Evolutionary conservation across 176 grass and related monocot genomes (phyloP).

Genomic region (Triticum dicoccoides): DNA sequence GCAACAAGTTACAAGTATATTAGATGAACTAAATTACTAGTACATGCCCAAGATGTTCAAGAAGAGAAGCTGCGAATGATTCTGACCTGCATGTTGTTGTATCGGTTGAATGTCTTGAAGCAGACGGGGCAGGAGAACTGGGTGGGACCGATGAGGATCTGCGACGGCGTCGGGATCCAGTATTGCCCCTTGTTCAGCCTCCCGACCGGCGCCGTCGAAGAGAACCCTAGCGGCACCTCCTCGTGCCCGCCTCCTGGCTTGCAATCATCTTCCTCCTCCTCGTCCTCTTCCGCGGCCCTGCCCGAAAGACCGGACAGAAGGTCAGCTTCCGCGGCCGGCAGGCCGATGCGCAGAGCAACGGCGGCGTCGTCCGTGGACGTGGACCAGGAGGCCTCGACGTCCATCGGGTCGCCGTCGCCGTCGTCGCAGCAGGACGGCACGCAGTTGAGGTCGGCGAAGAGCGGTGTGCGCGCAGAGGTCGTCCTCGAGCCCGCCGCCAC

Average conservation of each 20-base stretch:
- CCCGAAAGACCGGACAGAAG: conserved; percentile 59
- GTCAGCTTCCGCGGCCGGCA: conserved; percentile 58
- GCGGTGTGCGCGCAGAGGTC: conserved; percentile 15
- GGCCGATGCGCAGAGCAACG: conserved; percentile 77
- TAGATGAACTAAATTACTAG: neutral
- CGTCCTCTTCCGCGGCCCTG: conserved; percentile 13
- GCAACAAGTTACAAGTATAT: neutral
- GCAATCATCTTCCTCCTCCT: conserved; percentile 59
- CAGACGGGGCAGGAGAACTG: conserved; percentile 99
- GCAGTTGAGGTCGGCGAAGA: conserved; percentile 56
- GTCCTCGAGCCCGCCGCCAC: neutral
- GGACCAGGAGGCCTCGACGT: conserved; percentile 47
- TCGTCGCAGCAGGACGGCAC: conserved; percentile 44
- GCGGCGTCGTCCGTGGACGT: conserved; percentile 47
- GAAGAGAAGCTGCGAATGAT: neutral
- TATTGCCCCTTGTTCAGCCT: conserved; percentile 98
- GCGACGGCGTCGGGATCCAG: conserved; percentile 96
- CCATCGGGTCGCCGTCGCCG: conserved; percentile 47
- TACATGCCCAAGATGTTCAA: neutral
- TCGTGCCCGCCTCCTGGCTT: conserved; percentile 41
- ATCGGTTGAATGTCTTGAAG: conserved; percentile 97
- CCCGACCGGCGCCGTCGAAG: conserved; percentile 75
- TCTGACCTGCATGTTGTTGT: conserved; percentile 99
- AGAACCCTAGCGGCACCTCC: conserved; percentile 64
- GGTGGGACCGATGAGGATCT: conserved; percentile 95